These are phyloP conservation scores for Musa acuminata DNA, from an alignment of 176 grass and related monocot species.

Conservation along the genomic window DNA sequence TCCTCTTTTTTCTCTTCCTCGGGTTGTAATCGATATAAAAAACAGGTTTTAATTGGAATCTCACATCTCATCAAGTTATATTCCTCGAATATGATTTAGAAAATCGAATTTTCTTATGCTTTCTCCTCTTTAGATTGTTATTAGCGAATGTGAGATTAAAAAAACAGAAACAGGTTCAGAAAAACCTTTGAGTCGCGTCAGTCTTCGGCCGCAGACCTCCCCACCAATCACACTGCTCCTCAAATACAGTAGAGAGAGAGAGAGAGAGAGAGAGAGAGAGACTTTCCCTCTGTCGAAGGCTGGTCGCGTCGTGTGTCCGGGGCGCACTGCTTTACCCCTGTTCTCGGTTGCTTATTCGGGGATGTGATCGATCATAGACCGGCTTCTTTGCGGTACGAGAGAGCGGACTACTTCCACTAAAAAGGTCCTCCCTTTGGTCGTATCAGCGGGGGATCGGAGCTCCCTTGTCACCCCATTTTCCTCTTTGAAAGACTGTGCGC, in stretches of 20 bases:
- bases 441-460: neutral
- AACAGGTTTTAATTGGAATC: too few species aligned
- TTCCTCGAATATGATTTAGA: too few species aligned
- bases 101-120: too few species aligned
- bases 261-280: neutral
- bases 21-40: too few species aligned
- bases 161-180: neutral
- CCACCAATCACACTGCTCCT: neutral
- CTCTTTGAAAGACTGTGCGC: neutral
- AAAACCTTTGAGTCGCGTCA: neutral
- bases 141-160: too few species aligned
- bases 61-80: too few species aligned
- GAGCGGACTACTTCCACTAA: neutral
- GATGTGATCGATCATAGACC: neutral
- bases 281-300: too few species aligned
- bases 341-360: neutral
- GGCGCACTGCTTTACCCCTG: neutral
- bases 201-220: neutral
- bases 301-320: neutral
- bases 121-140: too few species aligned
- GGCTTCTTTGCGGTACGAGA: neutral
- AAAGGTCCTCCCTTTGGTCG: neutral
- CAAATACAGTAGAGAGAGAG: neutral
- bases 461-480: neutral
- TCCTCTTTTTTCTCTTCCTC: too few species aligned